Percentiles rank a stretch among this genome's conserved stretches.
These are phyloP conservation scores for Xylaria grammica DNA, from an alignment of 495 filamentous ascomycete genomes.

Conservation along the genomic window DNA sequence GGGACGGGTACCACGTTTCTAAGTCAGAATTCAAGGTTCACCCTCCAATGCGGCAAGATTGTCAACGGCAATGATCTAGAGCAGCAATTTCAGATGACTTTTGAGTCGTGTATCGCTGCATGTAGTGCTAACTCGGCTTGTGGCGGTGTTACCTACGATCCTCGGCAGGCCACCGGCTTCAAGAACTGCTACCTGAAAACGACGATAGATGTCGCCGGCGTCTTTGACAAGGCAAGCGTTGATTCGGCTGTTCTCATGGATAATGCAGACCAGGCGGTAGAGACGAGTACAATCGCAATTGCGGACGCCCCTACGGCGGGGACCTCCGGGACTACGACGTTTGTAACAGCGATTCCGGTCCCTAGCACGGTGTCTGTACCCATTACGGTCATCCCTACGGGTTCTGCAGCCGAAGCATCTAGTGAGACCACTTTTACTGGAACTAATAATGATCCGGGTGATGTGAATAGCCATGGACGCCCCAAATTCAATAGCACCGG, in stretches of 20 bases:
- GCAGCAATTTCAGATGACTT: constrained; percentile 40
- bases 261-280: constrained; percentile 1
- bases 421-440: background rate
- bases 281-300: constrained; percentile 11
- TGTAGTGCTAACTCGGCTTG: constrained; percentile 36
- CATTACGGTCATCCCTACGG: background rate
- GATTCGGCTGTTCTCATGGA: constrained; percentile 37
- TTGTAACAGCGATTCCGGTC: background rate
- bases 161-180: constrained; percentile 37
- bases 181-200: constrained; percentile 48
- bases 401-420: background rate
- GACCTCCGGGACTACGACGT: constrained; percentile 13
- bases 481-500: background rate
- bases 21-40: constrained; percentile 22
- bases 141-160: constrained; percentile 37
- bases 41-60: constrained; percentile 36
- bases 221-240: constrained; percentile 29
- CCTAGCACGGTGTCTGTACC: constrained; percentile 16
- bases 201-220: constrained; percentile 19
- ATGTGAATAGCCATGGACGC: background rate
- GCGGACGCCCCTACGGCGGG: background rate
- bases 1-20: constrained; percentile 22
- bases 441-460: background rate
- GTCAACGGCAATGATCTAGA: constrained; percentile 38
- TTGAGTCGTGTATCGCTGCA: constrained; percentile 42